phyloP scores from a whole-genome alignment of 805 yeast species.

The Cyberlindnera japonica region DNA sequence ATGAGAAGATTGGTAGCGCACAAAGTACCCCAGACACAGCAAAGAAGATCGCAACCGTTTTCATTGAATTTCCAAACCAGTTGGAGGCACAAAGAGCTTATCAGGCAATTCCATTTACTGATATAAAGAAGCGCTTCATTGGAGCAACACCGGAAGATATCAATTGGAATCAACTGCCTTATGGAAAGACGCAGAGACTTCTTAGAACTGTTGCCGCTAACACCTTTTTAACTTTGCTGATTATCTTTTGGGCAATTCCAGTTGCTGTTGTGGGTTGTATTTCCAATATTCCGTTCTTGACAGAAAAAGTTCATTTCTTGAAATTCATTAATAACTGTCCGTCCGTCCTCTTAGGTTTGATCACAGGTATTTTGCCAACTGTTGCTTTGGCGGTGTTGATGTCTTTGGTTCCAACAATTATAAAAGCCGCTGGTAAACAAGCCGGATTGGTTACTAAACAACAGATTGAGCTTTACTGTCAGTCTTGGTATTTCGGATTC shows the following conservation, averaged over 20 bases:
- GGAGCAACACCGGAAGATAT: constrained; percentile 80
- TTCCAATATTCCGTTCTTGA: constrained; percentile 78
- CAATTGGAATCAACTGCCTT: constrained; percentile 73
- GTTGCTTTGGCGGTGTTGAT: constrained; percentile 75
- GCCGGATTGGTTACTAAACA: constrained; percentile 72
- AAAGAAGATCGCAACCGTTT: constrained; percentile 58
- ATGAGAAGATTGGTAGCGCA: constrained; percentile 53
- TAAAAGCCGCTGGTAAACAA: constrained; percentile 69
- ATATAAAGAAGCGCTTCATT: constrained; percentile 42
- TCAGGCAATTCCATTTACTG: constrained; percentile 67
- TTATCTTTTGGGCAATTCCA: constrained; percentile 94
- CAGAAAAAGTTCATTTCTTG: constrained; percentile 68
- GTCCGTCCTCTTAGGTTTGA: constrained; percentile 62
- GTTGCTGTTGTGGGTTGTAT: constrained; percentile 96
- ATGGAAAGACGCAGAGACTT: constrained; percentile 54
- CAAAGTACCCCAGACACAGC: constrained; percentile 42
- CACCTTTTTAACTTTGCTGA: constrained; percentile 58
- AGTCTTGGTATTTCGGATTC: constrained; percentile 85
- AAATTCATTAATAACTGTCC: constrained; percentile 77
- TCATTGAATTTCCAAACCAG: constrained; percentile 69
- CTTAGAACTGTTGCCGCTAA: constrained; percentile 56
- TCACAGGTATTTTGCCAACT: constrained; percentile 86
- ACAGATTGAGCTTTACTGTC: constrained; percentile 75
- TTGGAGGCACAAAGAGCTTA: constrained; percentile 84
- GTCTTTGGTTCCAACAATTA: constrained; percentile 82